Percentiles rank a stretch among this genome's conserved stretches.
Evolutionary conservation across 2,329 filamentous ascomycete genomes (phyloP).

Genomic region (Colletotrichum lindemuthianum): DNA sequence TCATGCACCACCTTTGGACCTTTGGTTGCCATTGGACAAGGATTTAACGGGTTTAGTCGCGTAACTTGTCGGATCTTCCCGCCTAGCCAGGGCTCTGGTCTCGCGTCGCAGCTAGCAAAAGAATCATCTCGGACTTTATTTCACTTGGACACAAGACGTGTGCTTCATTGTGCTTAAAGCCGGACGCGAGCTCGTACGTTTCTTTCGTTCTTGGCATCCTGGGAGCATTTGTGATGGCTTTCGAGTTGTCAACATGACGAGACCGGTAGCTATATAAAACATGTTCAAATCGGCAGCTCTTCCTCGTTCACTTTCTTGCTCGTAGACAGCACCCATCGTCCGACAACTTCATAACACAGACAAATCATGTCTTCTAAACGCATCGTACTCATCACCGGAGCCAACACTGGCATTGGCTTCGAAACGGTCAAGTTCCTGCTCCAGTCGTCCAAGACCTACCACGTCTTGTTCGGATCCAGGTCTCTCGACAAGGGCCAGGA

Average conservation of each 20-base stretch:
- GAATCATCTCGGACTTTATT: too few species aligned
- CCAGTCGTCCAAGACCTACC: conserved; percentile 58
- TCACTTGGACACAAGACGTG: too few species aligned
- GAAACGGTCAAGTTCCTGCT: conserved; percentile 66
- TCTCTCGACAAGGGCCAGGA: conserved; percentile 59
- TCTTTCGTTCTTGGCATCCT: background rate
- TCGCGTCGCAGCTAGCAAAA: background rate
- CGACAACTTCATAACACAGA: too few species aligned
- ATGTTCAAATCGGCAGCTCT: too few species aligned
- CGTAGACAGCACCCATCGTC: too few species aligned
- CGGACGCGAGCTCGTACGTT: background rate
- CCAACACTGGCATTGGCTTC: conserved; percentile 69
- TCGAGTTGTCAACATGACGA: background rate
- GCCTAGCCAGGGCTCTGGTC: too few species aligned
- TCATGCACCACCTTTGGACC: background rate
- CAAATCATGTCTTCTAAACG: conserved; percentile 28
- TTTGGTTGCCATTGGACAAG: background rate
- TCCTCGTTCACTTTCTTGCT: too few species aligned
- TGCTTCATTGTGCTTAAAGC: background rate
- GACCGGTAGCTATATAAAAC: too few species aligned
- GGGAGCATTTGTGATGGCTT: background rate
- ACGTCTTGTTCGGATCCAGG: conserved; percentile 66
- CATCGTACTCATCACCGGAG: conserved; percentile 69
- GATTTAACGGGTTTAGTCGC: too few species aligned
- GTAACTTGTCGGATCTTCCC: too few species aligned